Evolutionary conservation across 2,329 filamentous ascomycete species (phyloP), one percentile per base, ranked within the genome.

Genomic region (Blastomyces parvus): DNA sequence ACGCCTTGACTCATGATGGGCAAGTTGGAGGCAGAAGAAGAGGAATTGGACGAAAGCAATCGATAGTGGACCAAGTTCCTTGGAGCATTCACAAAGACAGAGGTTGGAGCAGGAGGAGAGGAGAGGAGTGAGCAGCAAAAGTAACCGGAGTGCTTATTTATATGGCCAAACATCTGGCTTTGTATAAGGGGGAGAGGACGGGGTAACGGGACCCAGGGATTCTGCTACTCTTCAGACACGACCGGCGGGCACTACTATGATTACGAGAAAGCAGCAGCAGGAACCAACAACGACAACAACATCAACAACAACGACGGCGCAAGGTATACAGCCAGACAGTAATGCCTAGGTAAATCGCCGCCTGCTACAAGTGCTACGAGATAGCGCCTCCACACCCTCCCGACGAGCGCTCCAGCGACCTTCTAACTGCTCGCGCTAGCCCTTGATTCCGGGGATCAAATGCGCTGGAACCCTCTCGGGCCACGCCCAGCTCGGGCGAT

Each of bases 1-100:
- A 60, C 50, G 19, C 42, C 56, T 27, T 65, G 64, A 65, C 60
- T 64, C 65, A 67, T 67, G 2, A 48, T 62, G 61, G 44, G 38
- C 14, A 33, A 33, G 25, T 1, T 3, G 36, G 36, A 8, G 40
- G 57, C 33, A 25, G 57, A n/a, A 46, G 36, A 8, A 25, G 57
- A 46, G 40, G 57, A n/a, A 46, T 30, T n/a, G 40, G 25, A 59
- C 17, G n/a, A 38, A 27, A n/a, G 14, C 11, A 38, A n/a, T 0
- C 46, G 27, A 36, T 19, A 7, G 30, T 36, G 25, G 55, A 40
- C 5, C 42, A 44, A 53, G 22, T 13, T 40, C 55, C 25, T 57
- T 19, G 36, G 55, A 36, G n/a, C 33, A 57, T 40, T 7, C 33
- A 57, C 33, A 48, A 61, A 42, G 61, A 40, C 4, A 40, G 64